Evolutionary conservation across 2,329 filamentous ascomycete species (phyloP), one percentile per base, ranked within the genome.

Genomic region (Apiospora malaysiana): DNA sequence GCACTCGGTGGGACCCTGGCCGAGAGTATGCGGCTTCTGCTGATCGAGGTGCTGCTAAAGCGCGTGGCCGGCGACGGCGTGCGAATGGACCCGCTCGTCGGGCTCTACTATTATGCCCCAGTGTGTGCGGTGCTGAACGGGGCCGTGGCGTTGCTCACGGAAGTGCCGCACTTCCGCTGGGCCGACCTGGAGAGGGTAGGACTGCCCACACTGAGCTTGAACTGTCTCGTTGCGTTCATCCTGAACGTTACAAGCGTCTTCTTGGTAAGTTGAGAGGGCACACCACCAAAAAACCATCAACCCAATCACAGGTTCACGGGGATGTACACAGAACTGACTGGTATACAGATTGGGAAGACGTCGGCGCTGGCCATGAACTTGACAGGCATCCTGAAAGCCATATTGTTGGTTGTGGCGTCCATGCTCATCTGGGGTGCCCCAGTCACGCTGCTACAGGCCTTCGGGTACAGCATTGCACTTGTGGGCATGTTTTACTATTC

Each of bases 31-130:
- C 90, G 93, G 72, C 85, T 95, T 73, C 91, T 94, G 82, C 93
- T 96, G 92, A 93, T 95, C 68, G 92, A 96, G 83, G 90, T 92
- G 72, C 86, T 97, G 77, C 89, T 97, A 65, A 93, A 70, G 69
- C 59, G 63, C 65, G 69, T 45, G n/a, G 69, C 40, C 8, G 66
- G 90, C 79, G 91, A 88, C 42, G 88, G 92, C 69, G 81, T 92
- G 83, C 94, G 94, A 85, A 95, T 96, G 93, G 93, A 95, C 78
- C 93, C 93, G 42, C 87, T 97, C 45, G 93, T 95, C 71, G 93
- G 92, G 32, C 87, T 96, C 23, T 96, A 96, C 87, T 96, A 96
- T 85, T 96, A 93, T 79, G 94, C 93, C 0, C 93, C 93, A 12
- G 90, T 94, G 65, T 96, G 93, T 82, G 92, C 93, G 67, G 82